A percentile compares a stretch with the other conserved stretches of the same genome.
phyloP scores from a whole-genome alignment of 345 rosid genomes.

The Hypericum androsaemum region DNA sequence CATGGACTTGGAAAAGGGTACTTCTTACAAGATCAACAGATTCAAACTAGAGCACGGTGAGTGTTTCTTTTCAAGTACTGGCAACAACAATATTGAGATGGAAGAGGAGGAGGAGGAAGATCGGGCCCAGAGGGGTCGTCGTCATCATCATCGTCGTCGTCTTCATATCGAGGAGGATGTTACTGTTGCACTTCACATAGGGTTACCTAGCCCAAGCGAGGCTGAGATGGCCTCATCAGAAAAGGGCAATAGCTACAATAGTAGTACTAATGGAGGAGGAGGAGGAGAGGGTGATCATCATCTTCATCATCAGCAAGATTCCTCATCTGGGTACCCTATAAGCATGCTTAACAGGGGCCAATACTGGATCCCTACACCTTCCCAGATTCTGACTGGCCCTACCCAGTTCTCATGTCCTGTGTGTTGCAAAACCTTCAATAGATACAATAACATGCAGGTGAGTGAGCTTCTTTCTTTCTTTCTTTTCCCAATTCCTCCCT shows the following conservation, averaged over 20 bases:
- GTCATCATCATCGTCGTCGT: no score
- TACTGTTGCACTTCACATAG: constrained; percentile 89
- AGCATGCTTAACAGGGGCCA: constrained; percentile 84
- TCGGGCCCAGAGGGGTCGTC: no score
- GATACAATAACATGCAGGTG: constrained; percentile 99
- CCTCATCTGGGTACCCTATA: constrained; percentile 32
- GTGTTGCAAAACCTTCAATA: constrained; percentile 87
- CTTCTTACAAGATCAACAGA: background rate
- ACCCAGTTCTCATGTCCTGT: constrained; percentile 98
- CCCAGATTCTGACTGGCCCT: constrained; percentile 97
- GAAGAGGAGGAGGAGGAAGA: constrained; percentile 8
- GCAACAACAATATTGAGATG: background rate
- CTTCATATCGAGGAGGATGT: constrained; percentile 28
- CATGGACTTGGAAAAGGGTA: constrained; percentile 22
- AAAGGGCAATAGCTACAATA: constrained; percentile 17
- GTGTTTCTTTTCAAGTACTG: constrained; percentile 4
- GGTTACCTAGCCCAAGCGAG: constrained; percentile 80
- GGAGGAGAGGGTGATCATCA: constrained; percentile 36
- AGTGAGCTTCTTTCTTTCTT: constrained; percentile 4
- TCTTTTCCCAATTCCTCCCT: background rate
- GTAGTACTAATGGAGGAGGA: constrained; percentile 29
- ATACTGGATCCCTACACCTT: constrained; percentile 96
- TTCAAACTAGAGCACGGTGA: constrained; percentile 17
- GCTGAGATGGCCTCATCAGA: constrained; percentile 51
- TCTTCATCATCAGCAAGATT: no score